Evolutionary conservation across 306 rosid genomes (phyloP).

Genomic region (Senna siamea): DNA sequence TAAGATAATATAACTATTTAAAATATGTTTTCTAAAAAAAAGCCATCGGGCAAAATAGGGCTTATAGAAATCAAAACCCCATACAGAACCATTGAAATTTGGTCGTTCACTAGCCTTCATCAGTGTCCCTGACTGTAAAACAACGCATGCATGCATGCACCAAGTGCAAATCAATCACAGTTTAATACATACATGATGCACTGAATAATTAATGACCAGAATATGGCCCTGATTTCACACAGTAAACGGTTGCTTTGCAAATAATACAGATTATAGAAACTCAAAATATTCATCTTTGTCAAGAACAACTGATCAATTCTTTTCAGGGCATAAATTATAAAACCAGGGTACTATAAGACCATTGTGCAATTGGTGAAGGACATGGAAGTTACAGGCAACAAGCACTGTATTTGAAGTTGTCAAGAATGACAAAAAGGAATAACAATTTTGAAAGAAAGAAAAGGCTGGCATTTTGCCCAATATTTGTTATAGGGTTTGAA

Average conservation of each 20-base stretch:
- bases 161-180: slow-evolving; percentile 23
- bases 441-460: background rate
- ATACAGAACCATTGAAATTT: slow-evolving; percentile 45
- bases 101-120: slow-evolving; percentile 49
- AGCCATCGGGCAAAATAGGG: background rate
- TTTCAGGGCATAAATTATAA: background rate
- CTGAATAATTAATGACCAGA: background rate
- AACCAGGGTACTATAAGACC: background rate
- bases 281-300: background rate
- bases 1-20: slow-evolving; percentile 43
- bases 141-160: slow-evolving; percentile 27
- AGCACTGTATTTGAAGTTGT: background rate
- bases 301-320: slow-evolving; percentile 4
- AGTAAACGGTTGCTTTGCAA: background rate
- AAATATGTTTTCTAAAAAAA: no score
- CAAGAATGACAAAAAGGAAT: background rate
- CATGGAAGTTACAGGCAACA: background rate
- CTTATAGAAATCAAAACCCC: slow-evolving; percentile 37
- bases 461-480: background rate
- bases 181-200: background rate
- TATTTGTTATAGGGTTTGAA: background rate
- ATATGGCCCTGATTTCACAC: background rate
- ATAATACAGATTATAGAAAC: background rate
- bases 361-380: background rate
- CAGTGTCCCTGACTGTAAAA: slow-evolving; percentile 48